Evolutionary conservation across 2,329 filamentous ascomycete genomes (phyloP).

Genomic region (Passalora sequoiae): DNA sequence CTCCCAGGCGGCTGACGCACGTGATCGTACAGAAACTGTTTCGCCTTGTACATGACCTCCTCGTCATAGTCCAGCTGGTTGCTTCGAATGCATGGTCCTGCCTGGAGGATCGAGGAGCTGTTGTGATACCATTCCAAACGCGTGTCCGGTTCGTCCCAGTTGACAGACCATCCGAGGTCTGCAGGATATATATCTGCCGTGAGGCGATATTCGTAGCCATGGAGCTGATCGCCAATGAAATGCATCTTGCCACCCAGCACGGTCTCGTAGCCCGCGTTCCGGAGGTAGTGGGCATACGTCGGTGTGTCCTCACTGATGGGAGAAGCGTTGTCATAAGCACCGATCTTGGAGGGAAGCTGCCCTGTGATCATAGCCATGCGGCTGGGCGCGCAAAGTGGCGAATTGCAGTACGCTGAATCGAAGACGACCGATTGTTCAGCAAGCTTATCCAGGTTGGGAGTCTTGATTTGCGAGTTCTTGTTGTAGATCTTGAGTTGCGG

Average conservation of each 20-base stretch:
- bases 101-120: conserved; percentile 86
- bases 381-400: conserved; percentile 84
- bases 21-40: conserved; percentile 85
- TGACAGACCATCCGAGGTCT: conserved; percentile 90
- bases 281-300: conserved; percentile 88
- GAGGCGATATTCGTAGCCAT: conserved; percentile 86
- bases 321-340: conserved; percentile 84
- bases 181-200: conserved; percentile 96
- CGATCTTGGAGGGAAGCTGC: conserved; percentile 84
- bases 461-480: conserved; percentile 80
- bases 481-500: conserved; percentile 92
- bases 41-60: conserved; percentile 88
- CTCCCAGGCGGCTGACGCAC: conserved; percentile 70
- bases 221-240: conserved; percentile 89
- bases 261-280: conserved; percentile 80
- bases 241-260: conserved; percentile 95
- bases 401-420: conserved; percentile 90
- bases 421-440: conserved; percentile 81
- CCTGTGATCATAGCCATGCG: conserved; percentile 94
- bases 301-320: conserved; percentile 78
- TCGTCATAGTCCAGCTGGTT: conserved; percentile 96
- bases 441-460: conserved; percentile 79
- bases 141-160: conserved; percentile 84
- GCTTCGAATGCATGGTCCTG: conserved; percentile 79
- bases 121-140: conserved; percentile 96